Evolutionary conservation across 805 yeast genomes (phyloP), one percentile per base, ranked within the genome.

Genomic region (Kuraishia borneana): DNA sequence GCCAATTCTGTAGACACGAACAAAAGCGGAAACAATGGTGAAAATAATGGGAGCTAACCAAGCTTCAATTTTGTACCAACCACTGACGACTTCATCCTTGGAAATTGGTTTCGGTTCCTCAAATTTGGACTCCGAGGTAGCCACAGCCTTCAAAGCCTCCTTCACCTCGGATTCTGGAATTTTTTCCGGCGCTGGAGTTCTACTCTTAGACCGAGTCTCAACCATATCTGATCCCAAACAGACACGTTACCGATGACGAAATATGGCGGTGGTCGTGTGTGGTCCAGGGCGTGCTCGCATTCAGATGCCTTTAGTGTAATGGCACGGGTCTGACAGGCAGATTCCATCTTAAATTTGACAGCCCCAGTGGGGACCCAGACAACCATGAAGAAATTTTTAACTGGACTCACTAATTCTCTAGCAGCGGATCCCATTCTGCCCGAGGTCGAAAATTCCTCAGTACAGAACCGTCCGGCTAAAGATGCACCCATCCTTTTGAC

Each of bases 1-100:
- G 36, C 83, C 81, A 44, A 89, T 80, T 41, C 69, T 64, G 60
- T 83, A 77, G 55, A 87, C 73, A 46, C 97, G 73, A 28, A 84
- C 68, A 41, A 68, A 69, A 46, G 88, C 81, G 7, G 92, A 76
- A 14, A 79, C 42, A 2, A 68, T 38, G 1, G 96, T 87, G 49
- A 88, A 68, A 17, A 76, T 31, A 3, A 80, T 45, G n/a, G 87
- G 70, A 30, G 76, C 77, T 32, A 67, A 41, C 38, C 62, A 36
- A 18, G 45, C 36, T 42, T 58, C 63, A 16, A 51, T 14, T 8
- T 40, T 48, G 21, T 36, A 40, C 13, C 43, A 33, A 16, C 41
- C 41, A 6, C 30, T 19, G 18, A 32, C 39, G 17, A 38, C 32
- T 9, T 35, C 39, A 6, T 41, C 31, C 3, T 45, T 38, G 6